Evolutionary conservation across 2,329 filamentous ascomycete genomes (phyloP).

Genomic region (Cercospora canescens): DNA sequence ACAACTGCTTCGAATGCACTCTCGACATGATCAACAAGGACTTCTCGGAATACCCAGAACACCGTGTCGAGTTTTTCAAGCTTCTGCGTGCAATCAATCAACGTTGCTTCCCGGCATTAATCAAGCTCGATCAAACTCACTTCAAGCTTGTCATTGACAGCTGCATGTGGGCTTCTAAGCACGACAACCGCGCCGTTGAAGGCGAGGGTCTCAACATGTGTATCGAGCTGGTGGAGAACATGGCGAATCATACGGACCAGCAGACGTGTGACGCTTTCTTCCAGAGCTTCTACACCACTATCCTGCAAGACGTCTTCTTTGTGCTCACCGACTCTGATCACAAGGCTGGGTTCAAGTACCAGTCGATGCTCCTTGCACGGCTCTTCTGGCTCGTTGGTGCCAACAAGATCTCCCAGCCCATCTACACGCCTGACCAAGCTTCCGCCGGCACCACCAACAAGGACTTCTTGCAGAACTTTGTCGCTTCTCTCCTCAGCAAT

Average conservation of each 20-base stretch:
- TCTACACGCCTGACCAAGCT: constrained; percentile 84
- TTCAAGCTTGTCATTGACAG: constrained; percentile 99
- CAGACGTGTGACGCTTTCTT: constrained; percentile 93
- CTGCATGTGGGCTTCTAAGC: constrained; percentile 99
- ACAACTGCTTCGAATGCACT: constrained; percentile 97
- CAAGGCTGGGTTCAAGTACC: constrained; percentile 98
- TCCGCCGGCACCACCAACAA: constrained; percentile 81
- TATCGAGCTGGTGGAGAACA: constrained; percentile 94
- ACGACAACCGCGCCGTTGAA: constrained; percentile 97
- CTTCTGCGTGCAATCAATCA: constrained; percentile 93
- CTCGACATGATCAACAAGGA: constrained; percentile 99
- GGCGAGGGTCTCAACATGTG: constrained; percentile 97
- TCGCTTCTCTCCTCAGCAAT: constrained; percentile 78
- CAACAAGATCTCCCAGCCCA: constrained; percentile 87
- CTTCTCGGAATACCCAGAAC: constrained; percentile 98
- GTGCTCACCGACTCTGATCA: constrained; percentile 96
- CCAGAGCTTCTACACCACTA: constrained; percentile 94
- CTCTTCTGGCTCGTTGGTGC: constrained; percentile 95
- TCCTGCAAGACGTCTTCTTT: constrained; percentile 97
- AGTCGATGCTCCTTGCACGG: constrained; percentile 87
- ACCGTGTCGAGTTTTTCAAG: constrained; percentile 99
- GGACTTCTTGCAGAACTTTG: constrained; percentile 87
- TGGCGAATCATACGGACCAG: constrained; percentile 79
- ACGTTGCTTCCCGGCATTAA: constrained; percentile 90
- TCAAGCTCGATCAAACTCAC: constrained; percentile 91